Base-by-base conservation (phyloP, 116 monocot species). In the Papilionanthe hybrid region DNA sequence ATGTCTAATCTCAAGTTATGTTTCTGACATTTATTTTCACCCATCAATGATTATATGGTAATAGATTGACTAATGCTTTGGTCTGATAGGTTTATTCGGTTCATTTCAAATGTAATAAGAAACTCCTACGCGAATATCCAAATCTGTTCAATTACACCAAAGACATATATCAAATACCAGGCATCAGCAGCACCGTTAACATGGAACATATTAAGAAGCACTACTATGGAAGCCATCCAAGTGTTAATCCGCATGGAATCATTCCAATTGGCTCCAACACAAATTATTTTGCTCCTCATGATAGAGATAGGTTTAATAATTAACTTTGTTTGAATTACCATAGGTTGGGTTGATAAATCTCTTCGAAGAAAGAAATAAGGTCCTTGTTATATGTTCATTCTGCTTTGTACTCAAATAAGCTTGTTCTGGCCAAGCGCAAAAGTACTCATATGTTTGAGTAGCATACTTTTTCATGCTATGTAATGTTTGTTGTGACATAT, bases 31-130 rank as follows among this genome's bases (percentile, higher is more conserved):
- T 58, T 20, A 2, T 20, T 58, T 19, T 0, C 49, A 49, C 49
- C 3, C 49, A 49, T 49, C 12, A 2, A 49, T 49, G 12, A 49
- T 49, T 49, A 11, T 19, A 58, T n/a, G 22, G 22, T 58, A 5
- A 20, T 58, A 22, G 58, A 58, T n/a, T 58, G n/a, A 58, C 22
- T 58, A 7, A 58, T 58, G 58, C 58, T 58, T 58, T n/a, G 58
- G 18, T 58, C 6, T 58, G 20, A 58, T 58, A 58, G 58, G 58
- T 58, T 20, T 58, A 58, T 58, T 58, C 58, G 1, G 58, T 58
- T 58, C 58, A 90, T 72, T 95, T 95, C 90, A 92, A 95, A 78
- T 95, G 94, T 86, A 95, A 95, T 87, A 95, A 95, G 72, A 92
- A 84, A 81, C 92, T 90, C 25, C 10, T 95, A 72, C 85, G 87